These are phyloP conservation scores for Dianthus caryophyllus DNA, from an alignment of 148 eudicot genomes.

Conservation along the genomic window DNA sequence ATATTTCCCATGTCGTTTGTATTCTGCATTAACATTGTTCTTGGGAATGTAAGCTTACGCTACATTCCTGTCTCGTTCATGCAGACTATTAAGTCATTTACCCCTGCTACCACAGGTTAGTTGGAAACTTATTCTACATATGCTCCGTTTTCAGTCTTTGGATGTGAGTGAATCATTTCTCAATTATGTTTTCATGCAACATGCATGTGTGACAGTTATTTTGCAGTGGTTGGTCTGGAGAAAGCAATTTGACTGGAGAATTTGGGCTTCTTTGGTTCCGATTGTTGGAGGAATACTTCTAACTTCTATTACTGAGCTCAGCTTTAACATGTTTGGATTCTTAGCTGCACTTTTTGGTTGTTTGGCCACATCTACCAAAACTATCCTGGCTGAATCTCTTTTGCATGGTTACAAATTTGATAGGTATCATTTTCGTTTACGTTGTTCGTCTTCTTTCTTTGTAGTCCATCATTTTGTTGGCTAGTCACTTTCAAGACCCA, in stretches of 20 bases:
- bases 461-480: not conserved
- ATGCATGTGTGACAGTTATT: constrained; percentile 48
- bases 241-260: constrained; percentile 76
- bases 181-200: not conserved
- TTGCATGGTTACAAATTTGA: constrained; percentile 97
- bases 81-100: constrained; percentile 97
- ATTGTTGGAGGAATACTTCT: constrained; percentile 98
- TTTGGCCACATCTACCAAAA: constrained; percentile 90
- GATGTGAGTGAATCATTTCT: not conserved
- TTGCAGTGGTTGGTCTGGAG: constrained; percentile 97
- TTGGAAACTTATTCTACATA: constrained; percentile 1
- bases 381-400: constrained; percentile 96
- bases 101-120: constrained; percentile 97
- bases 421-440: constrained; percentile 40
- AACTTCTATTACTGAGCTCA: constrained; percentile 88
- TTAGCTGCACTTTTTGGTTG: constrained; percentile 95
- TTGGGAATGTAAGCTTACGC: constrained; percentile 92
- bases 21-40: constrained; percentile 87
- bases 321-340: constrained; percentile 89
- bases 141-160: not conserved
- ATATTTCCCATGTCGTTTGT: constrained; percentile 97
- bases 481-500: not conserved
- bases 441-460: not conserved
- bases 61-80: constrained; percentile 98
- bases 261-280: constrained; percentile 92